phyloP scores from a whole-genome alignment of 2,329 filamentous ascomycete species.

The Pseudovirgaria hyperparasitica region DNA sequence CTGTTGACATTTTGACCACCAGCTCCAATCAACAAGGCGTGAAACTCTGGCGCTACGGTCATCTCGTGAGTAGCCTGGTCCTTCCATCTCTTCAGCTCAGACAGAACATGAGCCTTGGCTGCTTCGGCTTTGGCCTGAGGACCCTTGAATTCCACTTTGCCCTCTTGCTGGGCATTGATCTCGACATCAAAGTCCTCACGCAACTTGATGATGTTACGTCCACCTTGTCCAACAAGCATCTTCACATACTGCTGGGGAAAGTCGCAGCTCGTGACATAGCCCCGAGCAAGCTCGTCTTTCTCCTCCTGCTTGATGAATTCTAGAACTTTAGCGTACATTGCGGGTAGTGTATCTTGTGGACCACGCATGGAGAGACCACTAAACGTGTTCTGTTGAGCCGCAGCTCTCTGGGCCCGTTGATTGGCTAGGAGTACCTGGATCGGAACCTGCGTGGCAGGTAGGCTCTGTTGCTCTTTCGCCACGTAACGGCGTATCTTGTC shows the following conservation, averaged over 20 bases:
- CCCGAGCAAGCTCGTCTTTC: slow-evolving; percentile 85
- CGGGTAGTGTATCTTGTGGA: slow-evolving; percentile 58
- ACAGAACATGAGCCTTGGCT: slow-evolving; percentile 69
- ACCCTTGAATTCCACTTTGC: slow-evolving; percentile 90
- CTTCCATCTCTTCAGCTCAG: slow-evolving; percentile 68
- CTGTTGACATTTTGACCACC: slow-evolving; percentile 82
- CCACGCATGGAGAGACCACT: slow-evolving; percentile 60
- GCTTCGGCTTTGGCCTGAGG: slow-evolving; percentile 88
- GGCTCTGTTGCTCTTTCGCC: slow-evolving; percentile 40
- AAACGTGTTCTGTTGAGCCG: slow-evolving; percentile 36
- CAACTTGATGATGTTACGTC: slow-evolving; percentile 56
- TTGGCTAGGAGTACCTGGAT: slow-evolving; percentile 42
- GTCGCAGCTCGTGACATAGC: slow-evolving; percentile 74
- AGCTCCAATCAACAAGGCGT: slow-evolving; percentile 84
- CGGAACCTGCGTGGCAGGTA: slow-evolving; percentile 38
- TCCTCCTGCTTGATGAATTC: slow-evolving; percentile 79
- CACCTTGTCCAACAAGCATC: slow-evolving; percentile 57
- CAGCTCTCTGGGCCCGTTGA: slow-evolving; percentile 32
- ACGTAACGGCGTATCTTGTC: slow-evolving; percentile 51
- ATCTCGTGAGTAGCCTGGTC: slow-evolving; percentile 81
- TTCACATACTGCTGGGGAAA: slow-evolving; percentile 94
- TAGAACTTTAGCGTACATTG: slow-evolving; percentile 58
- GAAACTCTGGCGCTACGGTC: slow-evolving; percentile 88
- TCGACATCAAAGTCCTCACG: slow-evolving; percentile 60
- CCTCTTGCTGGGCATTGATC: slow-evolving; percentile 84